Conservation (phyloP, 257 asterid genomes). For the Salvia rosmarinus region DNA sequence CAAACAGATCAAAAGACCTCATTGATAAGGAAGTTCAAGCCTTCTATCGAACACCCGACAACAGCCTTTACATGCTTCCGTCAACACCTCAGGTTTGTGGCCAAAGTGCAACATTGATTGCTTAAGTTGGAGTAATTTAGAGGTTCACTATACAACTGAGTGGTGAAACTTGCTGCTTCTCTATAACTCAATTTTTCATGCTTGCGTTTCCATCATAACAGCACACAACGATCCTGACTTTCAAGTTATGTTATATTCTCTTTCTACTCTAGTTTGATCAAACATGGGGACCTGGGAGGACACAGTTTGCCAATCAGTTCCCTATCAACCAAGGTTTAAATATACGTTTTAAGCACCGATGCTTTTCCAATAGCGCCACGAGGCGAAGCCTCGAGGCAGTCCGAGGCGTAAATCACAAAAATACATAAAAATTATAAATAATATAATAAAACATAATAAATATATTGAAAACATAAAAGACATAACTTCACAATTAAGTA, state of each 20-base stretch:
- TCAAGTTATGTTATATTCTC: slow-evolving; percentile 6
- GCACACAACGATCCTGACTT: slow-evolving; percentile 16
- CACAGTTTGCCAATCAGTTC: neutral
- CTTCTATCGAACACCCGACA: slow-evolving; percentile 87
- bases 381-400: too few species aligned
- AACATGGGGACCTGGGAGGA: slow-evolving; percentile 24
- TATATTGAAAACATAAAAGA: too few species aligned
- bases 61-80: slow-evolving; percentile 94
- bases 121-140: slow-evolving; percentile 21
- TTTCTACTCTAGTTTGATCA: slow-evolving; percentile 21
- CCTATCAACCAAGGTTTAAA: neutral
- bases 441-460: too few species aligned
- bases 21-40: slow-evolving; percentile 90
- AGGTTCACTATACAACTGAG: neutral
- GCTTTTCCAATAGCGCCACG: too few species aligned
- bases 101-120: slow-evolving; percentile 25
- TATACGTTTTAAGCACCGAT: too few species aligned
- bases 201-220: slow-evolving; percentile 9
- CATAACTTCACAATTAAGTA: too few species aligned
- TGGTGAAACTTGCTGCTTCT: slow-evolving; percentile 18
- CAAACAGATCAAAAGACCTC: slow-evolving; percentile 81
- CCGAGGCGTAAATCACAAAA: too few species aligned
- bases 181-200: neutral
- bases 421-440: too few species aligned
- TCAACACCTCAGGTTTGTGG: slow-evolving; percentile 89